Evolutionary conservation across 192 early-diverging fungal species (phyloP), one percentile per base, ranked within the genome.

Genomic region (Umbelopsis sp.): DNA sequence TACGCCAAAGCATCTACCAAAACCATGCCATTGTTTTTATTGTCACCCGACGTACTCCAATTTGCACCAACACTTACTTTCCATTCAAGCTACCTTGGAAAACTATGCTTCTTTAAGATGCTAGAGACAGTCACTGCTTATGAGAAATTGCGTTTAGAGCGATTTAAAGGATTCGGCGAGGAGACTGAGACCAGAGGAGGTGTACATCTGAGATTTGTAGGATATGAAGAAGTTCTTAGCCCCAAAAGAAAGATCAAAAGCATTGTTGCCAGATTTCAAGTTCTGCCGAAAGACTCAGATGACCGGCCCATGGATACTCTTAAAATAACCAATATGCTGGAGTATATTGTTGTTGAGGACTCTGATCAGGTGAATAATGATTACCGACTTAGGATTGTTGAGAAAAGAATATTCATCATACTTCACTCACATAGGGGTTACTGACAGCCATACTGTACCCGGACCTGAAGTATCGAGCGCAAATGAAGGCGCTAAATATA

Each of bases 81-180:
- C 47, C 30, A 35, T 9, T 48, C 69, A 45, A 6, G 52, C 13
- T 71, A 64, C 47, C 33, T 75, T 50, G 68, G 68, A 22, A 75
- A 75, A 23, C 49, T 75, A 22, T 66, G 58, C 69, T 75, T 75
- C 46, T 75, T 75, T 46, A 75, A 75, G 47, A 68, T 70, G 69
- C 65, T 71, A 33, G 74, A 75, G 50, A 55, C 74, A 16, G 55
- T 71, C 13, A 71, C 70, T 23, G 25, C 55, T 15, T 75, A 58
- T 52, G 52, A 55, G 5, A 25, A 51, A 46, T 65, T 41, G 10
- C 46, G 70, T 41, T 35, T 37, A 4, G 41, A 47, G 20, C 22
- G 74, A 53, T 23, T 71, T 16, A 66, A 53, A 35, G 74, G 69
- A 30, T 52, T 75, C 23, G 22, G 20, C 11, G 25, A 53, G 12